Evolutionary conservation across 352 stramenopile species (phyloP).

Genomic region (Phytophthora sojae): DNA sequence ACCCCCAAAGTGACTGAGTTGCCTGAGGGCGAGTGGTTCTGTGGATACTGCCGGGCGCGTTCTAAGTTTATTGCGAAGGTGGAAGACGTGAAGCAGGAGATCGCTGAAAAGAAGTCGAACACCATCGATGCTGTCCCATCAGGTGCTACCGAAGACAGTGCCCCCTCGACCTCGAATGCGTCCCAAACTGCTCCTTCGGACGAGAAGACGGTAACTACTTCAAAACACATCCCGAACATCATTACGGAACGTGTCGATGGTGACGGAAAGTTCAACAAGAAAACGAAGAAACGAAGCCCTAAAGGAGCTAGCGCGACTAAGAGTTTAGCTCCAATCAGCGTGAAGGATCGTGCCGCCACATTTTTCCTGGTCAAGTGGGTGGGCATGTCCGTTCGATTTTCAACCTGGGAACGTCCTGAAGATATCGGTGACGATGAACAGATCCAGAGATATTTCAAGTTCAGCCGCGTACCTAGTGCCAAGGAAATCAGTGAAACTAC

Average conservation of each 20-base stretch:
- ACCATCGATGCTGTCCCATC: constrained; percentile 3
- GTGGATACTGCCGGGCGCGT: constrained; percentile 68
- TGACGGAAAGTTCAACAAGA: constrained; percentile 83
- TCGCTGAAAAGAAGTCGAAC: constrained; percentile 16
- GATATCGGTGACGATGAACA: constrained; percentile 91
- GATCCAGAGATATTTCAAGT: constrained; percentile 91
- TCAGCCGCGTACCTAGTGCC: constrained; percentile 79
- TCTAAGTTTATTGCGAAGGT: constrained; percentile 57
- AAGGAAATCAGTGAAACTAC: constrained; percentile 88
- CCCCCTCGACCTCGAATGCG: constrained; percentile 5
- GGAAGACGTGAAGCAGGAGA: constrained; percentile 24
- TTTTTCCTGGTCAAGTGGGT: constrained; percentile 92
- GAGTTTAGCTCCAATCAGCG: constrained; percentile 32
- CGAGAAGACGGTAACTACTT: constrained; percentile 10
- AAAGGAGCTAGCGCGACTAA: constrained; percentile 34
- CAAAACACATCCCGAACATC: constrained; percentile 55
- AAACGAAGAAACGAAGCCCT: constrained; percentile 42
- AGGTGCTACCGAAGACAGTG: background rate
- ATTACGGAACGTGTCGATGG: constrained; percentile 52
- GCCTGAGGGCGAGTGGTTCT: constrained; percentile 87
- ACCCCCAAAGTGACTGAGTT: constrained; percentile 74
- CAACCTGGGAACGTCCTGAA: constrained; percentile 88
- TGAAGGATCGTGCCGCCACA: constrained; percentile 59
- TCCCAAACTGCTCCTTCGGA: constrained; percentile 2
- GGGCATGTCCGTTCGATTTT: constrained; percentile 84